Percentiles rank a stretch among this genome's conserved stretches.
phyloP scores from a whole-genome alignment of 371 early-diverging fungal genomes.

The Actinomortierella ambigua region DNA sequence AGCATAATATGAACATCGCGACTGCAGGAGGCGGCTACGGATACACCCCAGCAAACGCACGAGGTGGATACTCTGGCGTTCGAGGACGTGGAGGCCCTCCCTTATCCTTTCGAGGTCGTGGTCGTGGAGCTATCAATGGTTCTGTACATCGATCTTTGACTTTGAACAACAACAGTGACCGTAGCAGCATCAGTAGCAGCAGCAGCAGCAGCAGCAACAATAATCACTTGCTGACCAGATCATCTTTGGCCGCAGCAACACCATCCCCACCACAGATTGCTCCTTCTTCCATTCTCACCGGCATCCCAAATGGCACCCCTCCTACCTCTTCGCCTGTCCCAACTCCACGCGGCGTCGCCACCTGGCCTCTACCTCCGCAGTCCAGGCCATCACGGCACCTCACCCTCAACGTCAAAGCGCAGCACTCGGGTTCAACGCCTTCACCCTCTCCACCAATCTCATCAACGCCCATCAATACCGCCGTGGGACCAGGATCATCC shows the following conservation, averaged over 20 bases:
- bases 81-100: constrained; percentile 16
- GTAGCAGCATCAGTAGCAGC: neutral
- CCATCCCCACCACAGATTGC: too few species aligned
- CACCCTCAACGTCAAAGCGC: constrained; percentile 3
- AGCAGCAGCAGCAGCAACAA: neutral
- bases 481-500: neutral
- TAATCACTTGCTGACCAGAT: neutral
- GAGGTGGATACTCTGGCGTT: constrained; percentile 4
- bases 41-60: constrained; percentile 9
- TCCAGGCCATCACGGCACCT: constrained; percentile 28
- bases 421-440: neutral
- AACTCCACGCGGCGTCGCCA: too few species aligned
- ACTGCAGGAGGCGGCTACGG: constrained; percentile 1
- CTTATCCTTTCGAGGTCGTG: too few species aligned
- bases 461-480: neutral
- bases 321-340: too few species aligned
- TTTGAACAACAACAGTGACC: constrained; percentile 19
- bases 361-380: too few species aligned
- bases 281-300: too few species aligned
- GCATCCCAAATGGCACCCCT: too few species aligned
- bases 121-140: too few species aligned
- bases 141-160: constrained; percentile 26
- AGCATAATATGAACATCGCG: constrained; percentile 26
- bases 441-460: constrained; percentile 2
- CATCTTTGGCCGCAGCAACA: too few species aligned